A percentile compares a stretch with the other conserved stretches of the same genome.
Conservation (phyloP, 2,329 filamentous ascomycete genomes). For the Chrysosporium queenslandicum region DNA sequence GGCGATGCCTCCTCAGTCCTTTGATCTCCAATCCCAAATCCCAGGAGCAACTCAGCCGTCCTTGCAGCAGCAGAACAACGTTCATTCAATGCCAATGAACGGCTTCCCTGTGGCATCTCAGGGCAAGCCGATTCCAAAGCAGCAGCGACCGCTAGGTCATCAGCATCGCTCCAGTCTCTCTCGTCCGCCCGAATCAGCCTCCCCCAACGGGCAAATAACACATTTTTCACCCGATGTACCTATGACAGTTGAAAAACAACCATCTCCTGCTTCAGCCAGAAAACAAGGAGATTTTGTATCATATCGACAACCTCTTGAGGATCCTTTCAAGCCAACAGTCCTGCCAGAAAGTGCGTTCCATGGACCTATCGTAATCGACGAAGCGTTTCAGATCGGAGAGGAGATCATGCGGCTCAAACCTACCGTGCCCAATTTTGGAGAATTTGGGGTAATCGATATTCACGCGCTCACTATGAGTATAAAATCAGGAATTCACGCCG, state of each 20-base stretch:
- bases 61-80: slow-evolving; percentile 20
- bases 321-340: slow-evolving; percentile 40
- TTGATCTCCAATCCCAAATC: slow-evolving; percentile 16
- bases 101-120: slow-evolving; percentile 34
- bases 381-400: slow-evolving; percentile 53
- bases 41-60: slow-evolving; percentile 25
- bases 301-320: slow-evolving; percentile 21
- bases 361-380: slow-evolving; percentile 62
- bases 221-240: slow-evolving; percentile 11
- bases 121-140: slow-evolving; percentile 27
- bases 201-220: slow-evolving; percentile 18
- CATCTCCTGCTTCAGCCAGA: slow-evolving; percentile 18
- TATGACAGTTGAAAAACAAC: slow-evolving; percentile 17
- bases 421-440: slow-evolving; percentile 60
- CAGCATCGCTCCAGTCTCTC: slow-evolving; percentile 24
- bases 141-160: slow-evolving; percentile 13
- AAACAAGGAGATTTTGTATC: slow-evolving; percentile 14
- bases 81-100: slow-evolving; percentile 29
- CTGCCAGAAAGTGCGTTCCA: slow-evolving; percentile 46
- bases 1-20: slow-evolving; percentile 24
- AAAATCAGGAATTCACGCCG: slow-evolving; percentile 78
- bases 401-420: slow-evolving; percentile 61
- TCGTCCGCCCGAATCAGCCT: slow-evolving; percentile 21
- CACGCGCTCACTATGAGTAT: slow-evolving; percentile 80
- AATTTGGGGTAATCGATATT: slow-evolving; percentile 82